Evolutionary conservation across 2,329 filamentous ascomycete species (phyloP).

Genomic region (Claviceps citrina): DNA sequence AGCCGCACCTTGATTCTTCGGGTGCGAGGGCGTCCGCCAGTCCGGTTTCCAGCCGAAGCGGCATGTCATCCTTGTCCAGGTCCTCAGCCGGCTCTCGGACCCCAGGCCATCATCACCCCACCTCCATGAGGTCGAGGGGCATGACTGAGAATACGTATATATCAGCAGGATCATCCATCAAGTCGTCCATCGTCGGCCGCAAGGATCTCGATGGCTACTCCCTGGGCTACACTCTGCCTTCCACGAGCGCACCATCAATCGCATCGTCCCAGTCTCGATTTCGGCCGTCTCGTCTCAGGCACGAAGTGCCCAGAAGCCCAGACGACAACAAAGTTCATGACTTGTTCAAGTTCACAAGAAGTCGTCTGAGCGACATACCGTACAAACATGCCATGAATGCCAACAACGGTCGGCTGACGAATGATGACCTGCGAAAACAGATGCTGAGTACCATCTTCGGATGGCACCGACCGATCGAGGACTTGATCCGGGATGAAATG

Average conservation of each 20-base stretch:
- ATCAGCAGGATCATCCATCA: constrained; percentile 42
- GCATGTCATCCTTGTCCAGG: constrained; percentile 41
- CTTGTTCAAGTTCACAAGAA: constrained; percentile 73
- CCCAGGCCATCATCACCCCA: constrained; percentile 31
- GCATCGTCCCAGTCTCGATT: constrained; percentile 32
- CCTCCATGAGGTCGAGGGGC: constrained; percentile 37
- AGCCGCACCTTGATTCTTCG: constrained; percentile 43
- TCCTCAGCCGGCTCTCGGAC: constrained; percentile 41
- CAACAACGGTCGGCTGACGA: constrained; percentile 46
- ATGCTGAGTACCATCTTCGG: constrained; percentile 93
- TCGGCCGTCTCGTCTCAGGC: constrained; percentile 54
- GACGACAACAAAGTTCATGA: constrained; percentile 57
- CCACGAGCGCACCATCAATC: constrained; percentile 26
- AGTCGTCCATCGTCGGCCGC: constrained; percentile 18
- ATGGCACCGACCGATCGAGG: constrained; percentile 74
- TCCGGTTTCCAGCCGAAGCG: constrained; percentile 47
- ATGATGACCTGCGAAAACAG: constrained; percentile 69
- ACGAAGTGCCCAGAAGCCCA: constrained; percentile 67
- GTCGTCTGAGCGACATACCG: constrained; percentile 65
- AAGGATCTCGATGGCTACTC: constrained; percentile 40
- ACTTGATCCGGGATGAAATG: constrained; percentile 73
- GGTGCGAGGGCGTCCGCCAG: constrained; percentile 49
- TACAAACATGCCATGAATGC: constrained; percentile 53
- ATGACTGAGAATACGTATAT: constrained; percentile 53
- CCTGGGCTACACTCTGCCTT: constrained; percentile 23